Evolutionary conservation across 176 grass and related monocot species (phyloP).

Genomic region (Puccinellia tenuiflora): DNA sequence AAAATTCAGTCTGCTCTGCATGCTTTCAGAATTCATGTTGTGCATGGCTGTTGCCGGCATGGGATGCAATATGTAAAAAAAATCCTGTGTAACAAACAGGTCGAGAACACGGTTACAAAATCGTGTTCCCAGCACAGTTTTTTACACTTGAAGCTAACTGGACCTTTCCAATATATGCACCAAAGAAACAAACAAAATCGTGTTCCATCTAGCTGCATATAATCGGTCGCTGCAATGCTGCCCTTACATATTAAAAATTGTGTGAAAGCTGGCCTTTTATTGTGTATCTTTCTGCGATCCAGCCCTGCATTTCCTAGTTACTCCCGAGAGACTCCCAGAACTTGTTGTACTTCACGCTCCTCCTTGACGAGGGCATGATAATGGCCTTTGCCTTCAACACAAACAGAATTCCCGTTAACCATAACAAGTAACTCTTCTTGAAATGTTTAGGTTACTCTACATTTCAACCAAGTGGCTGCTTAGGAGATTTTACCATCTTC

Average conservation of each 20-base stretch:
- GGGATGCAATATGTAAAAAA: background rate
- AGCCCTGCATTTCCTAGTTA: background rate
- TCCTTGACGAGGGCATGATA: conserved; percentile 4
- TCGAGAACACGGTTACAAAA: no score
- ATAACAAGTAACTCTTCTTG: background rate
- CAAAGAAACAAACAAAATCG: background rate
- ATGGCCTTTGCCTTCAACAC: conserved; percentile 23
- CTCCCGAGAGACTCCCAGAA: background rate
- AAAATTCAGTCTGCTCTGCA: background rate
- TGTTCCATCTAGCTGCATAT: background rate
- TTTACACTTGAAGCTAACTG: background rate
- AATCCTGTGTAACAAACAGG: background rate
- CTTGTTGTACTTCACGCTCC: conserved; percentile 12
- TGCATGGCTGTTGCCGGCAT: background rate
- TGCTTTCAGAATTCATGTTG: background rate
- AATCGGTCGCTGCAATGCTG: background rate
- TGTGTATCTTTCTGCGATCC: background rate
- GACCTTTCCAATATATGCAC: background rate
- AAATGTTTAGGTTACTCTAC: background rate
- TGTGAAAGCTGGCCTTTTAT: background rate
- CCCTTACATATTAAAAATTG: background rate
- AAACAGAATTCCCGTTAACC: conserved; percentile 21
- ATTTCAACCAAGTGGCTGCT: background rate
- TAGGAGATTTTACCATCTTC: conserved; percentile 26
- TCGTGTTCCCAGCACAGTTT: no score